Conservation (phyloP, 192 early-diverging fungal genomes). For the Coemansia brasiliensis region DNA sequence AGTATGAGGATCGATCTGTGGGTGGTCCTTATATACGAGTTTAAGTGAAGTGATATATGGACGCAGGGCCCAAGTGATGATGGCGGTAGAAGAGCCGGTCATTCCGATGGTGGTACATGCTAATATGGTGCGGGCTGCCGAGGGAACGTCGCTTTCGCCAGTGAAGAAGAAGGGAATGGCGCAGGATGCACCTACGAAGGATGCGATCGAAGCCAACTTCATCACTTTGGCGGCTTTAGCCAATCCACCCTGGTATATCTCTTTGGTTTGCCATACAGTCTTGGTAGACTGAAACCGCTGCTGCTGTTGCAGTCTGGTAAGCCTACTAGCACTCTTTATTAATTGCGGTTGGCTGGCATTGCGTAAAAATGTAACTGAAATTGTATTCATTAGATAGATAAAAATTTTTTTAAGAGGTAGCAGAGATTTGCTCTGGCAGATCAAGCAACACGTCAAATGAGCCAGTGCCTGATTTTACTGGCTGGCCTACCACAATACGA, state of each 20-base stretch:
- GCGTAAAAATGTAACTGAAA: background rate
- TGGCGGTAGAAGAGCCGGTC: conserved; percentile 42
- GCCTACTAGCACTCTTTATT: too few relatives aligned
- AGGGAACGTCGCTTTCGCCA: conserved; percentile 44
- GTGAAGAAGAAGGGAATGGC: conserved; percentile 48
- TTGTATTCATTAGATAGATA: conserved; percentile 3
- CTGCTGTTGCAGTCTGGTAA: too few relatives aligned
- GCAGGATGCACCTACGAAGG: conserved; percentile 36
- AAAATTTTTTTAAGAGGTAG: background rate
- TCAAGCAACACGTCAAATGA: conserved; percentile 82
- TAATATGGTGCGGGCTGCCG: conserved; percentile 34
- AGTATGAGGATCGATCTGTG: conserved; percentile 8
- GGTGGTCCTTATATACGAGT: conserved; percentile 1
- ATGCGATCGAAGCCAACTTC: conserved; percentile 49
- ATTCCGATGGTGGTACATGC: conserved; percentile 42
- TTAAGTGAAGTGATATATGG: conserved; percentile 32
- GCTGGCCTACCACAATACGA: conserved; percentile 91
- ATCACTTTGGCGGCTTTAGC: conserved; percentile 43
- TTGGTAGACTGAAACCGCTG: conserved; percentile 7
- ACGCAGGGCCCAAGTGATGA: conserved; percentile 39
- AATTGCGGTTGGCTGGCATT: too few relatives aligned
- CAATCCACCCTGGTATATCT: conserved; percentile 37
- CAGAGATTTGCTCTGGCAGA: conserved; percentile 17
- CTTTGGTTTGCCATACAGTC: background rate
- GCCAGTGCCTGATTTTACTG: conserved; percentile 90